Evolutionary conservation across 306 rosid species (phyloP).

Genomic region (Glycine latifolia): DNA sequence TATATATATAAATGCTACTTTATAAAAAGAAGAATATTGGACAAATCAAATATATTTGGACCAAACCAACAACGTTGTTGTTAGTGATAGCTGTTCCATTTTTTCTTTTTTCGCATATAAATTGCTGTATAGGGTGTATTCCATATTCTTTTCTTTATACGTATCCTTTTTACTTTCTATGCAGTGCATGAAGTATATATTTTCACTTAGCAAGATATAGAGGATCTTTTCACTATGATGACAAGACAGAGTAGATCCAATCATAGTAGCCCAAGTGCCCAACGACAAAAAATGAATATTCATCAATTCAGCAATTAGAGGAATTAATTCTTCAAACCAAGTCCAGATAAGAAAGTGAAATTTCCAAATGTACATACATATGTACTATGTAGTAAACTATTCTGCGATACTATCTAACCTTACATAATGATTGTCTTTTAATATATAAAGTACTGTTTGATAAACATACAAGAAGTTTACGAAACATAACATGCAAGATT

Average conservation of each 20-base stretch:
- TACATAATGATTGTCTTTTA: background rate
- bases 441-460: background rate
- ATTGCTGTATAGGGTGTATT: background rate
- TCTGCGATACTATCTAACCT: background rate
- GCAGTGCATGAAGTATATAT: background rate
- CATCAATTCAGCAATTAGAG: background rate
- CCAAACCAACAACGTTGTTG: background rate
- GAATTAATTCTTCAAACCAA: background rate
- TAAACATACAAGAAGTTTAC: background rate
- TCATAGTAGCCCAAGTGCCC: background rate
- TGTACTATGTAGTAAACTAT: background rate
- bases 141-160: background rate
- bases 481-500: background rate
- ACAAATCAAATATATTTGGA: background rate
- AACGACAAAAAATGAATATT: slow-evolving; percentile 6
- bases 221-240: background rate
- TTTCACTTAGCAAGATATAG: background rate
- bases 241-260: background rate
- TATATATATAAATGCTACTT: too few relatives aligned
- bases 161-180: background rate
- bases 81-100: background rate
- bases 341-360: background rate
- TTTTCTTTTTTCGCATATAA: background rate
- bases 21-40: too few relatives aligned
- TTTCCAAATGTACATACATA: background rate